Evolutionary conservation across 116 monocot genomes (phyloP).

Genomic region (Posidonia oceanica): DNA sequence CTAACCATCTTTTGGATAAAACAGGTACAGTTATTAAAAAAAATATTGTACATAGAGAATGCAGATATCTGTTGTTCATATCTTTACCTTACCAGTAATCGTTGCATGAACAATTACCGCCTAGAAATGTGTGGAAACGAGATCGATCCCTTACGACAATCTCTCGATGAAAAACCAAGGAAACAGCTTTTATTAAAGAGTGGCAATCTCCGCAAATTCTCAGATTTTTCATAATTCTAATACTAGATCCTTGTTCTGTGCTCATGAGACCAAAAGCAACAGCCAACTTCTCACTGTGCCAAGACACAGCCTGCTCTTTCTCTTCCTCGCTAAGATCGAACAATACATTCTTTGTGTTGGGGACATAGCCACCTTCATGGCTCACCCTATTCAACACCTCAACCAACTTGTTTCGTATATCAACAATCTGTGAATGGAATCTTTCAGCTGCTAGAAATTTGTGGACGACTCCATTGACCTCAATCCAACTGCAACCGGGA

Average conservation of each 20-base stretch:
- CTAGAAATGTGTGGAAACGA: constrained; percentile 26
- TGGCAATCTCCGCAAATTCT: constrained; percentile 50
- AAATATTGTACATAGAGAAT: too few relatives aligned
- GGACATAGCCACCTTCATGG: constrained; percentile 20
- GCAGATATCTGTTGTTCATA: too few relatives aligned
- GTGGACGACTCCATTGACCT: constrained; percentile 31
- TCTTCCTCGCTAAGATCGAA: constrained; percentile 46
- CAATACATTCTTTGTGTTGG: constrained; percentile 22
- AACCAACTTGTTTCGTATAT: constrained; percentile 16
- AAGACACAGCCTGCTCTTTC: constrained; percentile 34
- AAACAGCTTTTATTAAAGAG: constrained; percentile 30
- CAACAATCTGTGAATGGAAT: constrained; percentile 27
- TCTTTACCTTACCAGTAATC: constrained; percentile 22
- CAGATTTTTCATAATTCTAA: constrained; percentile 42
- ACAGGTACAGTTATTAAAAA: too few relatives aligned
- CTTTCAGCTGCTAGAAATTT: constrained; percentile 32
- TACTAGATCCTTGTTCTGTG: constrained; percentile 16
- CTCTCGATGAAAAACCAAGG: constrained; percentile 20
- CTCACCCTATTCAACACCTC: constrained; percentile 28
- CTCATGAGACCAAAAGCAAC: constrained; percentile 41
- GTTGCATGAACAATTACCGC: constrained; percentile 20
- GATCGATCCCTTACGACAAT: constrained; percentile 29
- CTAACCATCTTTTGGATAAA: too few relatives aligned
- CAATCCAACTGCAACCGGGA: constrained; percentile 27
- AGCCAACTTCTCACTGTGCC: constrained; percentile 54